A percentile compares a stretch with the other conserved stretches of the same genome.
Conservation (phyloP, 768 basidiomycete species). For the Rhizopogon vesiculosus region DNA sequence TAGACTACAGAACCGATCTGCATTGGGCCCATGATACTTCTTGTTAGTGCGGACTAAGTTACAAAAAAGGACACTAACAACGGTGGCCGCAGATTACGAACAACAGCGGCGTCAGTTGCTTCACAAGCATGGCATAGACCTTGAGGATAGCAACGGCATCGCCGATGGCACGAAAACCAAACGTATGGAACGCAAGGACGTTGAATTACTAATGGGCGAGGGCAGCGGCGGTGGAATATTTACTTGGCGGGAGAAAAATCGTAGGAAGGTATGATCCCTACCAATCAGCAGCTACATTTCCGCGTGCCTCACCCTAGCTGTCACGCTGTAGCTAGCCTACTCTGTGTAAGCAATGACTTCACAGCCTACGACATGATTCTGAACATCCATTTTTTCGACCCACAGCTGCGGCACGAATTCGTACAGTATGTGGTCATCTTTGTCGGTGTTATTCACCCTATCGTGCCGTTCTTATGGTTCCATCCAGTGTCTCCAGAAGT, state of each 20-base stretch:
- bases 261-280: conserved; percentile 67
- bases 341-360: conserved; percentile 61
- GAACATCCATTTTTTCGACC: conserved; percentile 25
- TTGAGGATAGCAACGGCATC: conserved; percentile 69
- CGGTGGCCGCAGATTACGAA: conserved; percentile 69
- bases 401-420: conserved; percentile 80
- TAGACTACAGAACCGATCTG: conserved; percentile 65
- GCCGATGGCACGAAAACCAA: conserved; percentile 70
- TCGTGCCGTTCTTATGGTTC: conserved; percentile 16
- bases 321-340: conserved; percentile 64
- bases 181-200: conserved; percentile 75
- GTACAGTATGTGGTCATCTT: conserved; percentile 56
- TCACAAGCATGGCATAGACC: conserved; percentile 91
- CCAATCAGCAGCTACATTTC: conserved; percentile 20
- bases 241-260: conserved; percentile 93
- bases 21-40: conserved; percentile 98
- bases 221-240: conserved; percentile 82
- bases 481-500: conserved; percentile 82
- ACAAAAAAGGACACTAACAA: conserved; percentile 10
- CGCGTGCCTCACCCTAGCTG: conserved; percentile 18
- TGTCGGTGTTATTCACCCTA: conserved; percentile 16
- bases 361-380: conserved; percentile 8
- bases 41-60: conserved; percentile 41
- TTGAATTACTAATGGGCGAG: conserved; percentile 81
- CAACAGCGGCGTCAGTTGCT: conserved; percentile 86